Base-by-base conservation (phyloP, 768 basidiomycete species). In the Hygrophoropsis aurantiaca region DNA sequence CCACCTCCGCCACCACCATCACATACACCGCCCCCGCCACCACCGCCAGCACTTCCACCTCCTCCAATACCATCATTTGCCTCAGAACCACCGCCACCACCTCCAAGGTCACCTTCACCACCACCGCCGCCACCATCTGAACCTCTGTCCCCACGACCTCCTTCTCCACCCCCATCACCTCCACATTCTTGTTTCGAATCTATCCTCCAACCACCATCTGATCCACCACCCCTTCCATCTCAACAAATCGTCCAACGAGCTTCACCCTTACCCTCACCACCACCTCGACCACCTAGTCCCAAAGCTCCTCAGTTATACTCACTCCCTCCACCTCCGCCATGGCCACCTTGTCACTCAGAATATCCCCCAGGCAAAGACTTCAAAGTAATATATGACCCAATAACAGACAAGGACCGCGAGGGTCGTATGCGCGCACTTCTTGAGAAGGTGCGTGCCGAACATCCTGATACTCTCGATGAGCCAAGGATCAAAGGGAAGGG, bases 311-410 rank as follows among this genome's bases (percentile, higher is more conserved):
- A 65, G 44, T 54, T 59, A 0, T 75, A 74, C 53, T 71, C 73
- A 6, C 63, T 73, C 11, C 68, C 74, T 11, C 68, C 73, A 2
- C 64, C 65, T 3, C 82, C 78, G 13, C 65, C 70, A 3, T 87
- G 83, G 82, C 74, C 76, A 1, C 81, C 85, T 1, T 71, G 75
- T 9, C 70, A 65, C 3, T 70, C 73, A 10, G 76, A 72, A 49
- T 79, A 74, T 51, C 74, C 80, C 1, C 50, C 65, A 4, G 74
- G 64, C n/a, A 74, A 70, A 49, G 59, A 77, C 19, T 85, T 76
- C 66, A 84, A 79, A 56, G 71, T 89, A 8, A 62, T 87, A 6
- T 88, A 75, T 58, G 86, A 90, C 58, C 77, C 81, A 24, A 49
- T 68, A 2, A 56, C 77, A 20, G 84, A 87, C 59, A 67, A 65